Evolutionary conservation across 2,329 filamentous ascomycete species (phyloP).

Genomic region (Zymoseptoria crescenta): DNA sequence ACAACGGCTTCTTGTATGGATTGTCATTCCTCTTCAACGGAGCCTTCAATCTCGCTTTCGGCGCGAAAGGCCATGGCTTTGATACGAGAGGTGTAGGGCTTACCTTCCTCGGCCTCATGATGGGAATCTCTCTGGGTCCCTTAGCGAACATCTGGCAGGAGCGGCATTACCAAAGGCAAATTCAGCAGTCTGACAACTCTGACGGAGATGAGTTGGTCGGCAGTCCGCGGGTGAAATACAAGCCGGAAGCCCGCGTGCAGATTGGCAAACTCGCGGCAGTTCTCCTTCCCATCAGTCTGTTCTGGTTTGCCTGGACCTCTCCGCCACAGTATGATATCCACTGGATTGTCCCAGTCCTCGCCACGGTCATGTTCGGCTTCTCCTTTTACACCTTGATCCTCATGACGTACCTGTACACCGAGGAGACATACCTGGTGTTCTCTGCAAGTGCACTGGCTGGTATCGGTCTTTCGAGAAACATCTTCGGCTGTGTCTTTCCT

Average conservation of each 20-base stretch:
- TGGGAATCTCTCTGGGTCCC: constrained; percentile 38
- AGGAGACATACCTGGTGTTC: constrained; percentile 42
- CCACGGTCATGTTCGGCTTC: constrained; percentile 44
- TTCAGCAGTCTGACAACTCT: constrained; percentile 16
- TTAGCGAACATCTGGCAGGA: constrained; percentile 41
- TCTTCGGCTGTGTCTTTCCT: constrained; percentile 33
- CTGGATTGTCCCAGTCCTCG: constrained; percentile 40
- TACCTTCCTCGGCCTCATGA: constrained; percentile 29
- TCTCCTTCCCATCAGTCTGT: constrained; percentile 35
- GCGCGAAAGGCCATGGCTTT: constrained; percentile 33
- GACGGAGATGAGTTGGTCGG: constrained; percentile 28
- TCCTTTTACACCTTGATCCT: constrained; percentile 45
- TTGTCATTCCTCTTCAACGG: constrained; percentile 45
- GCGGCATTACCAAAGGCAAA: constrained; percentile 33
- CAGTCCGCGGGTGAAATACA: constrained; percentile 31
- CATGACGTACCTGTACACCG: constrained; percentile 44
- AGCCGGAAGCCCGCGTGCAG: constrained; percentile 38
- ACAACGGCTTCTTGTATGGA: constrained; percentile 45
- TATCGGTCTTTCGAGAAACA: constrained; percentile 33
- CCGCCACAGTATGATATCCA: constrained; percentile 17
- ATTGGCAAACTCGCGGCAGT: constrained; percentile 38
- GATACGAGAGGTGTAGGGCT: constrained; percentile 14
- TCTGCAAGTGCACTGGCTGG: constrained; percentile 37
- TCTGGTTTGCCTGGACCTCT: constrained; percentile 37
- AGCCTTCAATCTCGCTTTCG: constrained; percentile 44